Conservation (phyloP, 495 filamentous ascomycete species). For the Thermochaetoides thermophila region DNA sequence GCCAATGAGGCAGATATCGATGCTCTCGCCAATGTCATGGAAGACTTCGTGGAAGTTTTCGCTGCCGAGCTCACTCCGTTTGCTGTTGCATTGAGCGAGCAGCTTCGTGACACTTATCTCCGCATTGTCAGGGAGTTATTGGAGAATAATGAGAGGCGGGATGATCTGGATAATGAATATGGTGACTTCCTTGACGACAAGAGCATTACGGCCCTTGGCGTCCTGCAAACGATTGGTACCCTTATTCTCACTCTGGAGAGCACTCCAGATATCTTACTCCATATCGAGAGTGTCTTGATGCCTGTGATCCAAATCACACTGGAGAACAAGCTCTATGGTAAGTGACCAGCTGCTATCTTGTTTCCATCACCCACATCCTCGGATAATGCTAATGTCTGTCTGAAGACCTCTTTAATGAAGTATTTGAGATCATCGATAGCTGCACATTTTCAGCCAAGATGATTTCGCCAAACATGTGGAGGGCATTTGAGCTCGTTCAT, state of each 20-base stretch:
- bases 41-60: slow-evolving; percentile 98
- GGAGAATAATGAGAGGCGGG: slow-evolving; percentile 61
- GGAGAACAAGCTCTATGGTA: slow-evolving; percentile 89
- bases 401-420: slow-evolving; percentile 82
- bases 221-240: slow-evolving; percentile 94
- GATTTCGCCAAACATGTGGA: slow-evolving; percentile 95
- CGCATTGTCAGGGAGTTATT: slow-evolving; percentile 84
- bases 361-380: neutral
- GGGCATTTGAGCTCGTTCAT: slow-evolving; percentile 92
- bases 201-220: slow-evolving; percentile 91
- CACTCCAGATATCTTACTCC: slow-evolving; percentile 83
- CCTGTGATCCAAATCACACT: slow-evolving; percentile 90
- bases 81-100: slow-evolving; percentile 92
- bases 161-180: slow-evolving; percentile 59
- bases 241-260: slow-evolving; percentile 93
- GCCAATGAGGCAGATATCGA: slow-evolving; percentile 94
- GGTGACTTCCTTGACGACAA: slow-evolving; percentile 95
- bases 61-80: slow-evolving; percentile 91
- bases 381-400: neutral
- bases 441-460: slow-evolving; percentile 96
- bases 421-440: slow-evolving; percentile 98
- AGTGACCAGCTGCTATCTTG: slow-evolving; percentile 1
- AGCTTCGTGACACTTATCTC: slow-evolving; percentile 90
- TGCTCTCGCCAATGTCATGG: slow-evolving; percentile 96
- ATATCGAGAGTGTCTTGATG: slow-evolving; percentile 91